These are phyloP conservation scores for Saccharum spontaneum DNA, from an alignment of 176 grass and related monocot genomes.

Conservation along the genomic window DNA sequence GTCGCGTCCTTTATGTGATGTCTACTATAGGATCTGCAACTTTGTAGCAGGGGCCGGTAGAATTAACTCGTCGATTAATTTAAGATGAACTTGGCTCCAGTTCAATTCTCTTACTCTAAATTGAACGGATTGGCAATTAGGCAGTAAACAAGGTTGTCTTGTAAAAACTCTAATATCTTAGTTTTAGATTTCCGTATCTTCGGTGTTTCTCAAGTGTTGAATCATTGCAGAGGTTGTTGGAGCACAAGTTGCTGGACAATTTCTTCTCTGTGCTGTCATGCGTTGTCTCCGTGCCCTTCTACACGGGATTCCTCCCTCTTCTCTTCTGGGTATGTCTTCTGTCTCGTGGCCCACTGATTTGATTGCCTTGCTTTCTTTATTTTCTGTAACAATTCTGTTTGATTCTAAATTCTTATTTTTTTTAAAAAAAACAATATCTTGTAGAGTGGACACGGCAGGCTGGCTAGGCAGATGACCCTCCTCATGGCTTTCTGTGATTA, in stretches of 20 bases:
- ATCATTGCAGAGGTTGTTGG: constrained; percentile 63
- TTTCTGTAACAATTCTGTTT: constrained; percentile 11
- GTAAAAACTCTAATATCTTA: background rate
- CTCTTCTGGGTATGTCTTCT: constrained; percentile 83
- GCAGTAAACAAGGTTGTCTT: background rate
- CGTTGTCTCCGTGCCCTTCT: constrained; percentile 92
- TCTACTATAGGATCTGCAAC: background rate
- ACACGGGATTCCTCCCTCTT: constrained; percentile 92
- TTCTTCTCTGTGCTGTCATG: constrained; percentile 88
- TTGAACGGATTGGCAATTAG: background rate
- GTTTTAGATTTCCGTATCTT: constrained; percentile 3
- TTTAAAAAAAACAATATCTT: background rate
- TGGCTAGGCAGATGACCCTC: constrained; percentile 97
- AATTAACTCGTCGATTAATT: background rate
- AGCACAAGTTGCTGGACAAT: constrained; percentile 67
- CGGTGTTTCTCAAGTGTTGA: constrained; percentile 11
- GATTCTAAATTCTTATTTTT: constrained; percentile 14
- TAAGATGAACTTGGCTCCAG: background rate
- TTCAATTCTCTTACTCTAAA: background rate
- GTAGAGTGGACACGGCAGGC: constrained; percentile 80
- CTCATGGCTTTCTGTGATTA: constrained; percentile 96
- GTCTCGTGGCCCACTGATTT: background rate
- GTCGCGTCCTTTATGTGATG: background rate
- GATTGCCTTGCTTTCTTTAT: background rate
- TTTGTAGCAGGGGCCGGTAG: background rate